A percentile compares a stretch with the other conserved stretches of the same genome.
These are phyloP conservation scores for Wilcoxina mikolae DNA, from an alignment of 495 filamentous ascomycete species.

Conservation along the genomic window DNA sequence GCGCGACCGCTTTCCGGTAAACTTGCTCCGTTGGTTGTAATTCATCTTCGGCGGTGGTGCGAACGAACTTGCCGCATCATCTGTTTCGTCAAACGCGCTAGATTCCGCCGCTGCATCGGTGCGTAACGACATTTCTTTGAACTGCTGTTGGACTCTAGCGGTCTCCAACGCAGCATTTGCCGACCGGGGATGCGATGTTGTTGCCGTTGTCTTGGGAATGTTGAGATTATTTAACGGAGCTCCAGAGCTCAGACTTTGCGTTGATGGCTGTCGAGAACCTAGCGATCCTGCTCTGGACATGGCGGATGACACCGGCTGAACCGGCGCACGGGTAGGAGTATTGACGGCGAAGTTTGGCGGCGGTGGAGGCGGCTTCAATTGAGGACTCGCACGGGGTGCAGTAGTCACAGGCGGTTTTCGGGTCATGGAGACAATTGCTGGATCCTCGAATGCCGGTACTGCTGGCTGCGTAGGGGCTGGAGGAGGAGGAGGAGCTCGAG, in stretches of 20 bases:
- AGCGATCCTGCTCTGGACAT: neutral
- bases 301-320: neutral
- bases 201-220: neutral
- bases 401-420: constrained; percentile 10
- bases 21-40: too few relatives aligned
- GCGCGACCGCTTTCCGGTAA: constrained; percentile 17
- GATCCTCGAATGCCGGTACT: constrained; percentile 35
- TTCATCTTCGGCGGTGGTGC: too few relatives aligned
- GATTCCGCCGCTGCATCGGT: constrained; percentile 18
- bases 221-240: neutral
- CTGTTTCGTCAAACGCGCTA: constrained; percentile 27
- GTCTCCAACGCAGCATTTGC: neutral
- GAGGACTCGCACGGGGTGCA: neutral
- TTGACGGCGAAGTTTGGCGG: neutral
- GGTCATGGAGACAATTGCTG: constrained; percentile 34
- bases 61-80: constrained; percentile 15
- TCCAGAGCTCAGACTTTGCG: neutral
- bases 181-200: neutral
- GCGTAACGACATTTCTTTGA: neutral
- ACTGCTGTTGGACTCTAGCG: neutral
- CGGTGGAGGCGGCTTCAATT: neutral
- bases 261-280: neutral
- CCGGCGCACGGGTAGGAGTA: neutral
- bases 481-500: neutral
- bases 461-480: neutral